Evolutionary conservation across 1,139 yeast species (phyloP).

Genomic region (Pichia sp.): DNA sequence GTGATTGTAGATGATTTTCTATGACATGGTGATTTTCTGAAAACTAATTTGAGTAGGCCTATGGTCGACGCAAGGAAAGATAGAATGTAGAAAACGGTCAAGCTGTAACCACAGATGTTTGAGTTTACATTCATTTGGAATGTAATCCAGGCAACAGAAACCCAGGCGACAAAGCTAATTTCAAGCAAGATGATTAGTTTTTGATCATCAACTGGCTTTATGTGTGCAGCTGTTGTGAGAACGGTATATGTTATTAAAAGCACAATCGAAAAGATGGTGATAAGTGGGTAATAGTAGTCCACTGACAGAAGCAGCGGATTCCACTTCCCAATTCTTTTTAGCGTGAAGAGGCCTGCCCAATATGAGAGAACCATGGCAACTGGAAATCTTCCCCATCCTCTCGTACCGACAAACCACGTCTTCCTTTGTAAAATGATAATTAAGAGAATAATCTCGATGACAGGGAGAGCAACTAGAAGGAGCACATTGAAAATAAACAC

Average conservation of each 20-base stretch:
- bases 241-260: slow-evolving; percentile 49
- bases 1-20: slow-evolving; percentile 7
- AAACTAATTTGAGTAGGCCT: slow-evolving; percentile 41
- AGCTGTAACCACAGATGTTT: slow-evolving; percentile 55
- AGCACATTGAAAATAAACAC: slow-evolving; percentile 43
- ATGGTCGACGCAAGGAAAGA: slow-evolving; percentile 46
- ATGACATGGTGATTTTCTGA: slow-evolving; percentile 23
- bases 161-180: slow-evolving; percentile 52
- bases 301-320: slow-evolving; percentile 61
- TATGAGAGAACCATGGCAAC: slow-evolving; percentile 42
- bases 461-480: slow-evolving; percentile 48
- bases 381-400: slow-evolving; percentile 51
- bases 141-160: slow-evolving; percentile 42
- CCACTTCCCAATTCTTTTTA: slow-evolving; percentile 29
- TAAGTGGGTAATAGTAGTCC: slow-evolving; percentile 41
- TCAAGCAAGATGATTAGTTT: slow-evolving; percentile 62
- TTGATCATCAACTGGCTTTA: slow-evolving; percentile 62
- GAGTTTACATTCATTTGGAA: slow-evolving; percentile 36
- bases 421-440: slow-evolving; percentile 38
- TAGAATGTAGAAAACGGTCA: slow-evolving; percentile 44
- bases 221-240: slow-evolving; percentile 43
- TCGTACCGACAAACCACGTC: slow-evolving; percentile 42
- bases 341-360: slow-evolving; percentile 31
- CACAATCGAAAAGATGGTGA: slow-evolving; percentile 39
- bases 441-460: slow-evolving; percentile 42